These are phyloP conservation scores for Mrakia blollopis DNA, from an alignment of 768 basidiomycete genomes.

Conservation along the genomic window DNA sequence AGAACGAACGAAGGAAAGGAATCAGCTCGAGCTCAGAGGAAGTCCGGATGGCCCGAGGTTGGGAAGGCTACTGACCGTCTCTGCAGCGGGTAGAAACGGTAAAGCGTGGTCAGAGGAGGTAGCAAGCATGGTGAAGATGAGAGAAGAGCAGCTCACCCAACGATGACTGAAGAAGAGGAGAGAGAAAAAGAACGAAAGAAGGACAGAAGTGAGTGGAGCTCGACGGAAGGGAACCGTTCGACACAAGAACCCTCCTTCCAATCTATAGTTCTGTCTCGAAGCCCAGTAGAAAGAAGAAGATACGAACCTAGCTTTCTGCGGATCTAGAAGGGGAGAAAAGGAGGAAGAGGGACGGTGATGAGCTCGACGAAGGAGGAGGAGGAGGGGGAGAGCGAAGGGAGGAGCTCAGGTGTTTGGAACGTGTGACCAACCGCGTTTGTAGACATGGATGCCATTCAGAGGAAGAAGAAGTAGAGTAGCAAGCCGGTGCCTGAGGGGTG, in stretches of 20 bases:
- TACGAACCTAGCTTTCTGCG: conserved; percentile 29
- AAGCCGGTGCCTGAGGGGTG: no score
- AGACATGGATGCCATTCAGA: conserved; percentile 14
- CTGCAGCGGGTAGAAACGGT: no score
- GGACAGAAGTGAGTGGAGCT: not conserved
- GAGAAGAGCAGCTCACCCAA: conserved; percentile 8
- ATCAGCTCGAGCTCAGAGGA: no score
- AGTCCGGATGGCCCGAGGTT: no score
- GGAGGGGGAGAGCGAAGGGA: not conserved
- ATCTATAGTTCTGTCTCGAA: not conserved
- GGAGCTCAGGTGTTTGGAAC: not conserved
- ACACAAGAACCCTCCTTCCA: no score
- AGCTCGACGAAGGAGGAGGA: not conserved
- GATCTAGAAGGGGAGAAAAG: conserved; percentile 12
- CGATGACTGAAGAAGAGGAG: conserved; percentile 16
- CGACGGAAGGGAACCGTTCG: not conserved
- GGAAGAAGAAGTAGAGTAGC: no score
- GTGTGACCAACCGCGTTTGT: conserved; percentile 12
- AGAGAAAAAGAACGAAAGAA: not conserved
- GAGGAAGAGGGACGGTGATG: not conserved
- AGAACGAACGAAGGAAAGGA: no score
- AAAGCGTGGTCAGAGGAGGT: not conserved
- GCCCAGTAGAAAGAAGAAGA: not conserved
- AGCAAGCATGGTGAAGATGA: not conserved
- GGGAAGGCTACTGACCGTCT: no score